Evolutionary conservation across 176 grass and related monocot species (phyloP).

Genomic region (Sorghum bicolor): Sorghum_bicolor_NCBIv3 NC_012872.2:4003501-4004000

Average conservation of each 20-base stretch:
- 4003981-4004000: constrained; percentile 33
- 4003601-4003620: constrained; percentile 54
- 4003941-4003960: constrained; percentile 38
- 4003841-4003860: constrained; percentile 18
- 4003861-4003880: neutral
- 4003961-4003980: constrained; percentile 36
- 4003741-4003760: constrained; percentile 27
- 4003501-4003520: constrained; percentile 49
- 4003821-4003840: constrained; percentile 10
- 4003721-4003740: constrained; percentile 10
- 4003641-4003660: constrained; percentile 27
- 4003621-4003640: constrained; percentile 33
- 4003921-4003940: neutral
- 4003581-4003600: constrained; percentile 67
- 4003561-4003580: constrained; percentile 53
- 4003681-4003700: constrained; percentile 54
- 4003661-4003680: constrained; percentile 54
- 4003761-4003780: constrained; percentile 18
- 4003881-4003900: neutral
- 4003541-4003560: constrained; percentile 64
- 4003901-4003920: neutral
- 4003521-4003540: constrained; percentile 47
- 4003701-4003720: constrained; percentile 55
- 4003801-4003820: neutral
- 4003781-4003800: constrained; percentile 21